These are phyloP conservation scores for Calonectria pseudoturangicola DNA, from an alignment of 2,329 filamentous ascomycete species.

Conservation along the genomic window DNA sequence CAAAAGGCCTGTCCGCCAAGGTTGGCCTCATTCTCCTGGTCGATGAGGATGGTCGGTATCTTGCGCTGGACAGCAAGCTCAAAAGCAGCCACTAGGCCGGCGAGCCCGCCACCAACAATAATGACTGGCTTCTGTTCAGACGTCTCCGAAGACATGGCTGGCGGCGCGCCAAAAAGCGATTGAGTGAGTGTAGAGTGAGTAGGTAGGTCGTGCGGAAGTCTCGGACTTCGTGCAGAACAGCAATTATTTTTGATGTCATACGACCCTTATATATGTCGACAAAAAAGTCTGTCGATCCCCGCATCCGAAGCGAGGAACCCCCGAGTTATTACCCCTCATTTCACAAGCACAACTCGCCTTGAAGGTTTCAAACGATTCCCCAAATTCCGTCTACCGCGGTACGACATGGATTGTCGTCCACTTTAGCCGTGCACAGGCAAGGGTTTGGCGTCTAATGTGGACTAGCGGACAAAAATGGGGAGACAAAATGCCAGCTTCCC, in stretches of 20 bases:
- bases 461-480: neutral
- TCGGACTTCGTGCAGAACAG: conserved; percentile 12
- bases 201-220: conserved; percentile 2
- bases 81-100: conserved; percentile 76
- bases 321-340: conserved; percentile 18
- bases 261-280: neutral
- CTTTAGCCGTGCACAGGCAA: conserved; percentile 18
- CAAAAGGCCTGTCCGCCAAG: conserved; percentile 79
- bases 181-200: neutral
- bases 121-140: conserved; percentile 64
- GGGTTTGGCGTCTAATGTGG: neutral
- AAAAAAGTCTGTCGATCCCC: conserved; percentile 19
- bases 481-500: neutral
- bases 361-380: neutral
- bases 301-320: conserved; percentile 4
- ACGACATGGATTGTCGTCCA: conserved; percentile 7
- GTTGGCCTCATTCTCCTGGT: conserved; percentile 74
- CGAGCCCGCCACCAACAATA: conserved; percentile 74
- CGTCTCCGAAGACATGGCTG: conserved; percentile 34
- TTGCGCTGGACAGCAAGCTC: conserved; percentile 70
- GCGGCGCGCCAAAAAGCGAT: neutral
- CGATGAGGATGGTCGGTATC: conserved; percentile 71
- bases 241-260: neutral
- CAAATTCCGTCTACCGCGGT: conserved; percentile 4
- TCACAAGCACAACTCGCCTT: conserved; percentile 15